phyloP scores from a whole-genome alignment of 1,284 basidiomycete genomes.

The Cutaneotrichosporon dermatis region DNA sequence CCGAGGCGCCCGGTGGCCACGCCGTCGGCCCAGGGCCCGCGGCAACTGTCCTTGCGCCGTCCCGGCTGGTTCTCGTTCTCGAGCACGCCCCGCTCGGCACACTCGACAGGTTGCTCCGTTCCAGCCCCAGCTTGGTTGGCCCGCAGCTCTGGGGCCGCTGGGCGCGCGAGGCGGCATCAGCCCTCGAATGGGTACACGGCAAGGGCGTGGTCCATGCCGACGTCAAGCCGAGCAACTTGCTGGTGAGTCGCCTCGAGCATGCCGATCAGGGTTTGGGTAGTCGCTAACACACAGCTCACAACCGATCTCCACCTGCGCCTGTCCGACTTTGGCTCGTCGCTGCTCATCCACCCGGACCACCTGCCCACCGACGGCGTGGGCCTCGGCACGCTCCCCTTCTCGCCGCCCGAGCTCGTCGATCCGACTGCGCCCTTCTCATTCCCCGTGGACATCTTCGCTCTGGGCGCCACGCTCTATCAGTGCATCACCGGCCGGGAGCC shows the following conservation, averaged over 20 bases:
- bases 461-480: slow-evolving; percentile 52
- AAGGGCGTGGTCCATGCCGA: slow-evolving; percentile 52
- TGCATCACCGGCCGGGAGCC: slow-evolving; percentile 52
- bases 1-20: neutral
- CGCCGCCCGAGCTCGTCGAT: slow-evolving; percentile 52
- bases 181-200: slow-evolving; percentile 49
- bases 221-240: slow-evolving; percentile 49
- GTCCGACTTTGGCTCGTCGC: slow-evolving; percentile 52
- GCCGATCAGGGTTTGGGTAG: no score
- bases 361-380: slow-evolving; percentile 50
- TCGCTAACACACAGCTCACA: slow-evolving; percentile 32
- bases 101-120: slow-evolving; percentile 42
- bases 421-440: slow-evolving; percentile 48
- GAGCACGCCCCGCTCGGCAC: slow-evolving; percentile 49
- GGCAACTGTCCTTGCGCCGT: neutral
- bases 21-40: slow-evolving; percentile 1
- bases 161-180: slow-evolving; percentile 46
- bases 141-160: slow-evolving; percentile 43
- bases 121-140: slow-evolving; percentile 42
- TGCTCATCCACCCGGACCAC: slow-evolving; percentile 47
- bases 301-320: slow-evolving; percentile 46
- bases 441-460: slow-evolving; percentile 52
- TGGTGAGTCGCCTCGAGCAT: slow-evolving; percentile 26
- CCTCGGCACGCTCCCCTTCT: slow-evolving; percentile 53
- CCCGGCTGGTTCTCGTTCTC: slow-evolving; percentile 44